Evolutionary conservation across 1,139 yeast species (phyloP), one percentile per base, ranked within the genome.

Genomic region (Scheffersomyces insectosa): DNA sequence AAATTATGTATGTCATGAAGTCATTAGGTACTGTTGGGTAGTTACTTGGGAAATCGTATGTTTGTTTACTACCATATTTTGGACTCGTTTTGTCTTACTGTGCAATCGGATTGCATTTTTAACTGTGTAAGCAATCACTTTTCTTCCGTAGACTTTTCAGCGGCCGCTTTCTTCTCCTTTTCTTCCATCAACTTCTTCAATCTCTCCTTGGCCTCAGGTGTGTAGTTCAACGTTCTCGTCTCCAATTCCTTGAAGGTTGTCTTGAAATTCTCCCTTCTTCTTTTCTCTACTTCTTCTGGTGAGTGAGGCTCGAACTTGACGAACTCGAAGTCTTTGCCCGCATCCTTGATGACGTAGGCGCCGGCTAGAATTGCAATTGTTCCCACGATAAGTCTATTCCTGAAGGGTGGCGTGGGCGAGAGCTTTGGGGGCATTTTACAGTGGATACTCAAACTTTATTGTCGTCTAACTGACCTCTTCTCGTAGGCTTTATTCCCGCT

Each of bases 191-290:
- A 40, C 46, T 54, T 54, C 40, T 47, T 50, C 39, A 68, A 51
- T 37, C 71, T 51, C 43, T 63, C 67, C 48, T 71, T 70, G 4
- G 77, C 79, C 47, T 74, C 78, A 0, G 76, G 76, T 2, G 71
- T 73, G 45, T 70, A 72, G 30, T 72, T 73, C 50, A 73, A 62
- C 0, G 77, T 70, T 16, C 70, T 50, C 2, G 68, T 57, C 12
- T 72, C 76, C 41, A 63, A 50, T n/a, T 64, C 59, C 38, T 54
- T 64, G 55, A 73, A 63, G 16, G 54, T 40, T 34, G 69, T 42
- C 1, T 71, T 69, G 3, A 62, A 46, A 20, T 67, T 57, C 36
- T 73, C 76, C 41, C 53, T 50, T 47, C 65, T 64, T 41, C 78
- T 56, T 38, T 69, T 50, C 45, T 70, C 76, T 9, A 72, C 50